Evolutionary conservation across 768 basidiomycete genomes (phyloP).

Genomic region (Boletus fagicola): DNA sequence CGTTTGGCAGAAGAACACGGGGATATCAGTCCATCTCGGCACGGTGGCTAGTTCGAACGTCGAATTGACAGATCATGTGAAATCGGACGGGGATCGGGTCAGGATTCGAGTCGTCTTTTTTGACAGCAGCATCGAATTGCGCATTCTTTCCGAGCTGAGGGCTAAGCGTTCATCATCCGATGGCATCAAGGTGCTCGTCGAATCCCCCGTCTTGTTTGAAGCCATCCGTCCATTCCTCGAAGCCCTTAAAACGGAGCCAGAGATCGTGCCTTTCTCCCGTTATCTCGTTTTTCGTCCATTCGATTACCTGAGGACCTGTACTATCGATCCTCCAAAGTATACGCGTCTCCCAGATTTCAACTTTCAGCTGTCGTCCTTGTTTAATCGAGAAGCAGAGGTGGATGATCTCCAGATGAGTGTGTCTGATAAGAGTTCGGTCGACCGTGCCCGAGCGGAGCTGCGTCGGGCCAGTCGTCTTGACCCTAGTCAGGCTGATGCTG

Average conservation of each 20-base stretch:
- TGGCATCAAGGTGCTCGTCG: slow-evolving; percentile 45
- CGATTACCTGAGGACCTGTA: slow-evolving; percentile 33
- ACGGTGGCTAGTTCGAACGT: slow-evolving; percentile 41
- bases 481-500: slow-evolving; percentile 66
- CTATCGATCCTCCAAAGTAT: slow-evolving; percentile 54
- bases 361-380: slow-evolving; percentile 56
- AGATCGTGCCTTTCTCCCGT: slow-evolving; percentile 51
- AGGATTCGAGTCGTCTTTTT: slow-evolving; percentile 59
- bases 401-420: slow-evolving; percentile 42
- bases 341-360: slow-evolving; percentile 51
- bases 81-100: slow-evolving; percentile 34
- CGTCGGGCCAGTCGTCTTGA: slow-evolving; percentile 54
- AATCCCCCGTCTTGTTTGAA: slow-evolving; percentile 66
- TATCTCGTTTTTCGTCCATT: slow-evolving; percentile 49
- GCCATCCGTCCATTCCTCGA: slow-evolving; percentile 67
- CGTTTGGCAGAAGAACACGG: slow-evolving; percentile 40
- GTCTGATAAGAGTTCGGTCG: slow-evolving; percentile 43
- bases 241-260: slow-evolving; percentile 55
- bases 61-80: slow-evolving; percentile 49
- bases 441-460: slow-evolving; percentile 46
- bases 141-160: slow-evolving; percentile 40
- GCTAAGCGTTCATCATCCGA: slow-evolving; percentile 25
- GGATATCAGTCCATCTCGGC: slow-evolving; percentile 53
- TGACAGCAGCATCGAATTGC: slow-evolving; percentile 53
- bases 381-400: slow-evolving; percentile 40